Percentiles rank a stretch among this genome's conserved stretches.
These are phyloP conservation scores for Miscanthus sacchariflorus DNA, from an alignment of 202 grass and related monocot genomes.

Conservation along the genomic window DNA sequence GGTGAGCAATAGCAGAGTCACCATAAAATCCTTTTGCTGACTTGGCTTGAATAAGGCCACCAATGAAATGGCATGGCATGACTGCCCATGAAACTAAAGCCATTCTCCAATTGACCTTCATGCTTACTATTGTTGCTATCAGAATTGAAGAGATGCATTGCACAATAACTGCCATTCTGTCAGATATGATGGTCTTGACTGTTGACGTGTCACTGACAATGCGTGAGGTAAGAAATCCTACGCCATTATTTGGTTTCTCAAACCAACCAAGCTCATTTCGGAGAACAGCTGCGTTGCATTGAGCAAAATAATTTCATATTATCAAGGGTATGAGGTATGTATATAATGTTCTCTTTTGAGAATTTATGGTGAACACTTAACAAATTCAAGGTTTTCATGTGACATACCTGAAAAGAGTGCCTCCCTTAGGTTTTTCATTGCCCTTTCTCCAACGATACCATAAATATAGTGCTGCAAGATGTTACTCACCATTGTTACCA, in stretches of 20 bases:
- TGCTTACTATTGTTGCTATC: constrained; percentile 70
- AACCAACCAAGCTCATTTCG: constrained; percentile 69
- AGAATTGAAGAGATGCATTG: constrained; percentile 71
- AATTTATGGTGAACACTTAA: constrained; percentile 1
- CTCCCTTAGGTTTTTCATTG: constrained; percentile 3
- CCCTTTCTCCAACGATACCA: constrained; percentile 60
- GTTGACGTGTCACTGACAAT: constrained; percentile 63
- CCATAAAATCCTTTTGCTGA: constrained; percentile 68
- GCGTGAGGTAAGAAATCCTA: constrained; percentile 56
- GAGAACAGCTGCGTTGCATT: constrained; percentile 55
- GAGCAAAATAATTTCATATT: constrained; percentile 24
- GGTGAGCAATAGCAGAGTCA: constrained; percentile 51
- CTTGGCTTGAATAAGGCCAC: constrained; percentile 65
- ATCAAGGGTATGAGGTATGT: not conserved
- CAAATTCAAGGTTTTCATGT: constrained; percentile 34
- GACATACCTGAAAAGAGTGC: constrained; percentile 72
- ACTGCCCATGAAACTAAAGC: constrained; percentile 65
- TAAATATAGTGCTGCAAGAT: constrained; percentile 74
- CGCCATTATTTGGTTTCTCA: constrained; percentile 57
- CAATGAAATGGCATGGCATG: constrained; percentile 73
- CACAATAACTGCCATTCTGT: constrained; percentile 65
- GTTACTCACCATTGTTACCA: constrained; percentile 56
- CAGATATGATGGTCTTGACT: constrained; percentile 75
- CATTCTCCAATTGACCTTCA: constrained; percentile 65
- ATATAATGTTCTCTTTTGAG: not conserved